phyloP scores from a whole-genome alignment of 2,329 filamentous ascomycete species.

The Alternaria sp. region DNA sequence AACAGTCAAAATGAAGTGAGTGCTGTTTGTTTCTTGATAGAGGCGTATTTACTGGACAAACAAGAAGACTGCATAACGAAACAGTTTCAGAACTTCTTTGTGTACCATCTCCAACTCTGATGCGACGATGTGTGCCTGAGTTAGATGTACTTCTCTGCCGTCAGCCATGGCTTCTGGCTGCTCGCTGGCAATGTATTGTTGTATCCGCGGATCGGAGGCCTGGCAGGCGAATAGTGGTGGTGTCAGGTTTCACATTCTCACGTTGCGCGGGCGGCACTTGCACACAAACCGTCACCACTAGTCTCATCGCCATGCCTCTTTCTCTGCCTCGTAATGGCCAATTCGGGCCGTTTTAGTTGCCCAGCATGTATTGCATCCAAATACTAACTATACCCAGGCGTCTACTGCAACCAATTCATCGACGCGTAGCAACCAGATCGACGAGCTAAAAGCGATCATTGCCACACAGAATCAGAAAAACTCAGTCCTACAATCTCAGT shows the following conservation, averaged over 20 bases:
- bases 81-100: constrained; percentile 32
- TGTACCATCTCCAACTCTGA: constrained; percentile 11
- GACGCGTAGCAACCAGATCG: constrained; percentile 25
- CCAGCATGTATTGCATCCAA: not conserved
- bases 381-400: constrained; percentile 25
- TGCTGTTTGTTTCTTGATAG: constrained; percentile 29
- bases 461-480: constrained; percentile 41
- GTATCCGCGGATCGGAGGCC: not conserved
- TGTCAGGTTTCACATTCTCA: constrained; percentile 3
- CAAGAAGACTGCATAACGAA: constrained; percentile 30
- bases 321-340: not conserved
- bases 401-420: constrained; percentile 20
- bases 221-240: not conserved
- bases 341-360: not conserved
- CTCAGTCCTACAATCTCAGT: constrained; percentile 43
- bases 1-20: constrained; percentile 38
- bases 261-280: not conserved
- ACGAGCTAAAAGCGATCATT: constrained; percentile 39
- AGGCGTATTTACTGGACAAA: constrained; percentile 23
- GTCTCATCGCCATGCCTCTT: not conserved
- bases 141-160: constrained; percentile 15
- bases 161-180: not conserved
- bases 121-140: constrained; percentile 25
- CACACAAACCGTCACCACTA: not conserved
- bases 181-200: not conserved